Percentiles rank a stretch among this genome's conserved stretches.
Evolutionary conservation across 2,329 filamentous ascomycete species (phyloP).

Genomic region (Colletotrichum sansevieriae): DNA sequence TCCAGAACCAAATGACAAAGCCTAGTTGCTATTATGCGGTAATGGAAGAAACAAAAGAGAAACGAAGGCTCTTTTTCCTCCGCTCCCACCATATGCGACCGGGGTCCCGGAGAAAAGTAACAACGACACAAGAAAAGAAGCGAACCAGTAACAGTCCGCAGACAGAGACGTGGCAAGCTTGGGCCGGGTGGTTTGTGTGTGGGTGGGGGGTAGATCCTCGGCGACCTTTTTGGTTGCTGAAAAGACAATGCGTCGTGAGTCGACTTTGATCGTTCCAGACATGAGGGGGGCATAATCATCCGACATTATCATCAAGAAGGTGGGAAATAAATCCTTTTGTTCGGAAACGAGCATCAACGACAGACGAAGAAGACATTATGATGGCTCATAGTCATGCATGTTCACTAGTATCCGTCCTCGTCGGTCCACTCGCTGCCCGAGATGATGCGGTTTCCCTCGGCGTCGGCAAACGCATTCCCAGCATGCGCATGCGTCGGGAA

Average conservation of each 20-base stretch:
- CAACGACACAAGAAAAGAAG: constrained; percentile 32
- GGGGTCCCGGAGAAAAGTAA: constrained; percentile 6
- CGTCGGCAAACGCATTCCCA: constrained; percentile 64
- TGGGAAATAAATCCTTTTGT: neutral
- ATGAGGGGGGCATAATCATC: constrained; percentile 39
- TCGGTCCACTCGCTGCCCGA: constrained; percentile 77
- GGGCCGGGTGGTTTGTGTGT: neutral
- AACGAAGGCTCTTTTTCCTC: neutral
- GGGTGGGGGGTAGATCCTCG: neutral
- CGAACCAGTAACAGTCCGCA: neutral
- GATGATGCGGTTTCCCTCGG: constrained; percentile 72
- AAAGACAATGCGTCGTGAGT: constrained; percentile 22
- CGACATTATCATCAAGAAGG: constrained; percentile 36
- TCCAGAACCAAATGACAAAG: neutral
- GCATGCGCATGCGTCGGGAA: constrained; percentile 64
- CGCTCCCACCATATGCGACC: constrained; percentile 17
- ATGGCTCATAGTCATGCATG: neutral
- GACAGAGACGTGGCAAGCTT: constrained; percentile 3
- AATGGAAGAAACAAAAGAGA: constrained; percentile 11
- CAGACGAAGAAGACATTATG: neutral
- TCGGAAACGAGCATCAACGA: neutral
- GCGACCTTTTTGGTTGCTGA: constrained; percentile 12
- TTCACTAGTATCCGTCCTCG: constrained; percentile 68
- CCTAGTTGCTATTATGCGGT: neutral
- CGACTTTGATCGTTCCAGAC: constrained; percentile 32